Evolutionary conservation across 805 yeast species (phyloP), one percentile per base, ranked within the genome.

Genomic region (Nakazawaea holstii): DNA sequence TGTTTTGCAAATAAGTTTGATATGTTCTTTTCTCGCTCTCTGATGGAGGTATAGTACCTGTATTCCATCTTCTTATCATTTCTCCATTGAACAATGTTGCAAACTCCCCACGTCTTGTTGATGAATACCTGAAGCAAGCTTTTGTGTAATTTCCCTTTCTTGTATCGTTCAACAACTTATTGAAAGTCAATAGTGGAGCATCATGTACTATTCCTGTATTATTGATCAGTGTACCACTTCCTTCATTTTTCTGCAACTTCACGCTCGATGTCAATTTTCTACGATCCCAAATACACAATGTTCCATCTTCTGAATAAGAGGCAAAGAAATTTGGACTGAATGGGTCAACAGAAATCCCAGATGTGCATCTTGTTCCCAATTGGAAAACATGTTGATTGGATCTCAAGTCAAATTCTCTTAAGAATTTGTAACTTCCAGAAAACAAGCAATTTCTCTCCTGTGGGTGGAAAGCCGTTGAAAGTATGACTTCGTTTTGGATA

Each of bases 241-340:
- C 52, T 6, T 13, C 24, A 60, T 61, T 39, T 48, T 52, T 4
- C 53, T 45, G 35, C 31, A 39, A 2, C 48, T 49, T 11, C 54
- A 37, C 35, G 50, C 56, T 55, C n/a, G 46, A 47, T 2, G 55
- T 62, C 40, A 87, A 60, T 53, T 76, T 82, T 53, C 95, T 69
- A 52, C 88, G 72, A 60, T 87, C 95, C 87, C 91, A 91, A 7
- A 91, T 71, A 0, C 92, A 83, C 43, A 90, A 66, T 0, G 94
- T 78, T 1, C 96, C 96, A 57, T 87, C 92, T 55, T 90, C 96
- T 44, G 87, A 79, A 52, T 78, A 78, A 0, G 95, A 82, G 14
- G 88, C 79, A 61, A 91, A 87, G 52, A 77, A 72, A 62, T 78
- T 74, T 10, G 73, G 74, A 57, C 82, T 80, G 58, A 79, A 79